A percentile compares a stretch with the other conserved stretches of the same genome.
phyloP scores from a whole-genome alignment of 495 filamentous ascomycete genomes.

The Aspergillus sclerotioniger region DNA sequence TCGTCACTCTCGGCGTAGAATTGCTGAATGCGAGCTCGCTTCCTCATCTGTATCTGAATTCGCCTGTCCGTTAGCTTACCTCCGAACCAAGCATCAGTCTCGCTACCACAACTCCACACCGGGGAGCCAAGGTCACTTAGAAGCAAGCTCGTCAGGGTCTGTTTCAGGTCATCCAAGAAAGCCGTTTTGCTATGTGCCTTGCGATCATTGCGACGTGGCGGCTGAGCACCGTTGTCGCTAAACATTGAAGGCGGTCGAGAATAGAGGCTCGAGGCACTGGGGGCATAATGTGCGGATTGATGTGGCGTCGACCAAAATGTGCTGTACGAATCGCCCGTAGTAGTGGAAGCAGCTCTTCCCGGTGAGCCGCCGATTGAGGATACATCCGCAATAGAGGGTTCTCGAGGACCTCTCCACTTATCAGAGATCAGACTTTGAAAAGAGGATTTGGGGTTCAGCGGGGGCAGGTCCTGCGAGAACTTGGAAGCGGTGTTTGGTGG shows the following conservation, averaged over 20 bases:
- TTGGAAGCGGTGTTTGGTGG: constrained; percentile 43
- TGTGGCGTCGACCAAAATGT: constrained; percentile 87
- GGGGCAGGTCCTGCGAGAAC: constrained; percentile 33
- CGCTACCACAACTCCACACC: constrained; percentile 79
- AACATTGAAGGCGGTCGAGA: constrained; percentile 46
- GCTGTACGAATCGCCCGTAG: constrained; percentile 72
- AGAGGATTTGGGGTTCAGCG: constrained; percentile 46
- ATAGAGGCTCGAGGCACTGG: constrained; percentile 56
- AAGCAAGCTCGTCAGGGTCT: constrained; percentile 77
- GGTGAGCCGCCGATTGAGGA: constrained; percentile 60
- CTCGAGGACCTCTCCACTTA: constrained; percentile 55
- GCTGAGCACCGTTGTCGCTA: constrained; percentile 36
- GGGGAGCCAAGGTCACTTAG: constrained; percentile 86
- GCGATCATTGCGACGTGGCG: constrained; percentile 35
- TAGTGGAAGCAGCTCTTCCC: constrained; percentile 45
- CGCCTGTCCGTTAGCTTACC: constrained; percentile 72
- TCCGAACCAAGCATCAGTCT: constrained; percentile 90
- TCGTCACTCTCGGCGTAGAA: constrained; percentile 44
- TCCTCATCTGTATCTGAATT: constrained; percentile 71
- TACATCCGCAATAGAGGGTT: constrained; percentile 47
- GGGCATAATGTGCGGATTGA: constrained; percentile 59
- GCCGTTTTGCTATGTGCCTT: constrained; percentile 52
- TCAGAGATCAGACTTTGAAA: constrained; percentile 66
- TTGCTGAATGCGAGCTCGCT: constrained; percentile 49
- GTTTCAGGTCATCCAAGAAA: constrained; percentile 75